Conservation (phyloP, 257 asterid species). For the Nicotiana undulata region DNA sequence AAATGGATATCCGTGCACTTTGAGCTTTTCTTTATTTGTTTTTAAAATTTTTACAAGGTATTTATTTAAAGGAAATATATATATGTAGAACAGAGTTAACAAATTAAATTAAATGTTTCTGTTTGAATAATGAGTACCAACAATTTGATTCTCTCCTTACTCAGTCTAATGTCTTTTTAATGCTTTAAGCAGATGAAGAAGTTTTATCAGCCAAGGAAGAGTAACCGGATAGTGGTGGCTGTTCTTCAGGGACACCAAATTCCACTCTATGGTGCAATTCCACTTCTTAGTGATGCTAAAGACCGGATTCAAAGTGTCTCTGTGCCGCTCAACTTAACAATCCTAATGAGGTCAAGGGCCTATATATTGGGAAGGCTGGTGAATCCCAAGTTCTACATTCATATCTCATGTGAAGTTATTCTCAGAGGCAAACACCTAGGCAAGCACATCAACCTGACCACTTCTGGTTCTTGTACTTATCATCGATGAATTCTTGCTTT, state of each 20-base stretch:
- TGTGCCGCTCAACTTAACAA: constrained; percentile 67
- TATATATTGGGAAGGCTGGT: constrained; percentile 73
- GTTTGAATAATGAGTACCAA: neutral
- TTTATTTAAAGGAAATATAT: too few relatives aligned
- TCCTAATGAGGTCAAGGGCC: constrained; percentile 65
- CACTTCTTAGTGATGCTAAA: constrained; percentile 31
- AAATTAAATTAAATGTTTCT: neutral
- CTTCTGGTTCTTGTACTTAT: constrained; percentile 43
- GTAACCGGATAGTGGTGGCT: constrained; percentile 38
- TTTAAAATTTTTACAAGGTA: too few relatives aligned
- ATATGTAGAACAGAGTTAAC: too few relatives aligned
- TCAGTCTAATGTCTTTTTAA: neutral
- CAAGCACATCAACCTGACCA: constrained; percentile 43
- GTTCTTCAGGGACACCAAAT: constrained; percentile 61
- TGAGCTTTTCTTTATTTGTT: too few relatives aligned
- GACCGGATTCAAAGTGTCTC: constrained; percentile 29
- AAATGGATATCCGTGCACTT: too few relatives aligned
- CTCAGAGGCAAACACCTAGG: constrained; percentile 51
- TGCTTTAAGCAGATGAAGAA: constrained; percentile 38
- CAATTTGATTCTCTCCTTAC: neutral
- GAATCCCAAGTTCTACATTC: constrained; percentile 49
- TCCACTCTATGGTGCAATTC: constrained; percentile 85
- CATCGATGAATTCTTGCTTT: constrained; percentile 18
- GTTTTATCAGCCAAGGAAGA: constrained; percentile 67
- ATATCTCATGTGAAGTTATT: constrained; percentile 38